Percentiles rank a stretch among this genome's conserved stretches.
Evolutionary conservation across 495 filamentous ascomycete genomes (phyloP).

Genomic region (Trichoderma virens): DNA sequence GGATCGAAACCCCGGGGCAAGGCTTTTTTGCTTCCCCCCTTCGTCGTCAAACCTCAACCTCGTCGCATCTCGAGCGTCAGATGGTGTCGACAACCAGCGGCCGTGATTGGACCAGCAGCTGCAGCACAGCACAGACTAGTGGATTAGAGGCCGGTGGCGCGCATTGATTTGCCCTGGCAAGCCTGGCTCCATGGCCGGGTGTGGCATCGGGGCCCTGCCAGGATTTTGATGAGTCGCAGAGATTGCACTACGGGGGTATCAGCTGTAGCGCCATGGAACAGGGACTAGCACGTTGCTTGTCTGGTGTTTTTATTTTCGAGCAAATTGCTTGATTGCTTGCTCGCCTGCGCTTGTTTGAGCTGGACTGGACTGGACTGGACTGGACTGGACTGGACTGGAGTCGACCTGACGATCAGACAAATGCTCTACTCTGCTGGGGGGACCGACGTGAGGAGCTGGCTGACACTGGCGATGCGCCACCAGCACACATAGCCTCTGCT

Average conservation of each 20-base stretch:
- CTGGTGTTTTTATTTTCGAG: not conserved
- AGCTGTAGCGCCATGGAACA: not conserved
- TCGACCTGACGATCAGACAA: no score
- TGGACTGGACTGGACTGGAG: not conserved
- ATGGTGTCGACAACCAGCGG: not conserved
- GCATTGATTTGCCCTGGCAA: constrained; percentile 1
- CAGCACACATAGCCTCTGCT: not conserved
- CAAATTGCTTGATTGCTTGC: not conserved
- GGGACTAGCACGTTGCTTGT: not conserved
- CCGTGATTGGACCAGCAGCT: constrained; percentile 1
- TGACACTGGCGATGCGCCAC: not conserved
- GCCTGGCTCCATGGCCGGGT: not conserved
- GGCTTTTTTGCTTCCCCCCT: not conserved
- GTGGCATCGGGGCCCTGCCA: not conserved
- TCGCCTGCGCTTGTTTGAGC: not conserved
- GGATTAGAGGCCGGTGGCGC: not conserved
- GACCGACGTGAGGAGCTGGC: no score
- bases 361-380: not conserved
- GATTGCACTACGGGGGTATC: constrained; percentile 7
- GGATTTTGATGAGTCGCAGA: constrained; percentile 6
- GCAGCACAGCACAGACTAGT: not conserved
- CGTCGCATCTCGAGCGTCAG: not conserved
- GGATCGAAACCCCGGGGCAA: not conserved
- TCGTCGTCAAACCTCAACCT: no score
- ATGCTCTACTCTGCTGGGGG: no score